Evolutionary conservation across 1,284 basidiomycete genomes (phyloP), one percentile per base, ranked within the genome.

Genomic region (Vanrija sp.): DNA sequence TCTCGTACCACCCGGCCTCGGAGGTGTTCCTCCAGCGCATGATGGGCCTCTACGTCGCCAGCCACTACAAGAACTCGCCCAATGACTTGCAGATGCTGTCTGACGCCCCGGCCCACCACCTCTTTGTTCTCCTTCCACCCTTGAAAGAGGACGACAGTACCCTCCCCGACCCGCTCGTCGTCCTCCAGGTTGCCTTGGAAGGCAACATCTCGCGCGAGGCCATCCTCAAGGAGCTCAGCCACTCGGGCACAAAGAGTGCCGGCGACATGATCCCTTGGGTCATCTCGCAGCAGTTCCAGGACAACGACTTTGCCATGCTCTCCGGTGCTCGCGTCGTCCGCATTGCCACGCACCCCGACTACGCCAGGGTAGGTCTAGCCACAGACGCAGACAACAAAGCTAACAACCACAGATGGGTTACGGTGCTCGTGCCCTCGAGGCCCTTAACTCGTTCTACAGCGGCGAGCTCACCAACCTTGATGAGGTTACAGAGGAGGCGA

Each of bases 221-320:
- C 28, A 91, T 98, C 55, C 80, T 97, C 80, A 92, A 94, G 61
- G 88, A 88, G 46, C 76, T 98, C 15, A 88, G 89, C 5, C 71
- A 73, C 54, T 61, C 61, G 14, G 77, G 76, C 21, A 67, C 71
- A 38, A 65, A 71, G 21, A 67, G 65, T 23, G 89, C 91, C 1
- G 96, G 96, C 2, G 96, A 99, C 79, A 86, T 99, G 83, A 98
- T 99, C 62, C 96, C 96, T 1, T 98, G 96, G 96, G 81, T 96
- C 23, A 81, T 99, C 38, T 86, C 90, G 40, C 91, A 95, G 73
- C 65, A 82, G 78, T 99, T 92, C 82, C 93, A 98, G 80, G 96
- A 99, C 75, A 87, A 84, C 65, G 88, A 91, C 74, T 99, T 99
- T 76, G 95, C 91, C 3, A 81, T 83, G 76, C 79, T 99, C 62